Evolutionary conservation across 2,329 filamentous ascomycete species (phyloP), one percentile per base, ranked within the genome.

Genomic region (Lasiodiplodia gonubiensis): DNA sequence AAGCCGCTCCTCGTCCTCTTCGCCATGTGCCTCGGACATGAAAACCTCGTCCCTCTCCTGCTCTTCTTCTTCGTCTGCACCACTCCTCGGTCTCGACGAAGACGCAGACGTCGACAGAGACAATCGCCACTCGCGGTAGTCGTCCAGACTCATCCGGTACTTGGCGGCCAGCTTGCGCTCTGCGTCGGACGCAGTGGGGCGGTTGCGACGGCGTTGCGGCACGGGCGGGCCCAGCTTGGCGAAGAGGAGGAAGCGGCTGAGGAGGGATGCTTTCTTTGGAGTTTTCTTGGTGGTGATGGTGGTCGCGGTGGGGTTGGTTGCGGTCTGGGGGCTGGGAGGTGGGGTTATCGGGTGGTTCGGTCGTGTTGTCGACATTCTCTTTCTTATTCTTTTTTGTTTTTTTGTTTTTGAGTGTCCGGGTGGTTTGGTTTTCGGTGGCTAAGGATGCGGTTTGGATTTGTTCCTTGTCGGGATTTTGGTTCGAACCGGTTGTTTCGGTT

Each of bases 141-240:
- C 55, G 37, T 59, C 55, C 6, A 30, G 3, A 23, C 55, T 59
- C 55, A 59, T 59, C 14, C 55, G 55, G 21, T 25, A 5, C 16
- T 33, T 59, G 37, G 55, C 23, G 21, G 55, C 55, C 12, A 59
- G 35, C 12, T 14, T 23, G 3, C 16, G 55, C 55, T 59, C 55
- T 7, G 55, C 55, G 14, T 59, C 55, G 35, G 6, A 21, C 16
- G 7, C n/a, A 23, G 55, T 46, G 23, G 35, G 7, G 55, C 55
- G 55, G 55, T 23, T 16, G 11, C 18, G 21, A 23, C 21, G 23
- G 55, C 55, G 55, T 16, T 59, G 55, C 6, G 55, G 55, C 11
- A 59, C 7, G 37, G 55, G 55, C 5, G 55, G 55, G 55, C 55
- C 55, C 21, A 59, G 55, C 23, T 46, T 59, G 55, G 55, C 55